Base-by-base conservation (phyloP, 2,329 filamentous ascomycete genomes). In the Neonectria hederae region DNA sequence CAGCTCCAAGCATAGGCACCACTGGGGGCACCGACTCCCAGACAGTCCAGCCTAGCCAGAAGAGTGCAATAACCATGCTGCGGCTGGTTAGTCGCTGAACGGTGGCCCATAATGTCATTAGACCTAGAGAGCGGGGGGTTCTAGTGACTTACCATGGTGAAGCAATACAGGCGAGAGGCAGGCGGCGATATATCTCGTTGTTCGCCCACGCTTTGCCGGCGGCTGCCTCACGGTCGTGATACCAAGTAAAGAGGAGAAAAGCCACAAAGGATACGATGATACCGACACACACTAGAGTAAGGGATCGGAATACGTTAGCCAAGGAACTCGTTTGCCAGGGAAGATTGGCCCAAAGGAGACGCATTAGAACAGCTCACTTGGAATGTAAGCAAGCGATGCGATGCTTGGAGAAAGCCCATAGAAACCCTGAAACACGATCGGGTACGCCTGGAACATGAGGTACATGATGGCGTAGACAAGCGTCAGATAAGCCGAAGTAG, bases 1-100 rank as follows among this genome's bases (percentile, higher is more conserved):
- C 76, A 13, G 46, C 28, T 3, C 76, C 78, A 14, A 82, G 75
- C 59, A 76, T 81, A 43, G 80, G 79, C 2, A 84, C 70, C 1
- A 76, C 70, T 1, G 76, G 75, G 4, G 73, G 70, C 0, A 76
- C 60, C 2, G 68, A 66, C 13, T 66, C 45, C 59, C 79, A 83
- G 54, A 86, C 84, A 1, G 86, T 87, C 86, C 86, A 89, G 0
- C 85, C 86, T 62, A 88, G 86, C 85, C 85, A 87, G 74, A 88
- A 87, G 5, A 88, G 78, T 17, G 85, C 83, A 45, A 87, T 74
- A 0, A 88, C 87, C 42, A 90, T 79, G n/a, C 77, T 57, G 19
- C n/a, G 10, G 80, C 81, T 32, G 32, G 30, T 58, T 46, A 61
- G 56, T 45, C 21, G 17, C 35, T 7, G 21, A 14, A 11, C 19